Base-by-base conservation (phyloP, 2,329 filamentous ascomycete genomes). In the Exophiala xenobiotica region DNA sequence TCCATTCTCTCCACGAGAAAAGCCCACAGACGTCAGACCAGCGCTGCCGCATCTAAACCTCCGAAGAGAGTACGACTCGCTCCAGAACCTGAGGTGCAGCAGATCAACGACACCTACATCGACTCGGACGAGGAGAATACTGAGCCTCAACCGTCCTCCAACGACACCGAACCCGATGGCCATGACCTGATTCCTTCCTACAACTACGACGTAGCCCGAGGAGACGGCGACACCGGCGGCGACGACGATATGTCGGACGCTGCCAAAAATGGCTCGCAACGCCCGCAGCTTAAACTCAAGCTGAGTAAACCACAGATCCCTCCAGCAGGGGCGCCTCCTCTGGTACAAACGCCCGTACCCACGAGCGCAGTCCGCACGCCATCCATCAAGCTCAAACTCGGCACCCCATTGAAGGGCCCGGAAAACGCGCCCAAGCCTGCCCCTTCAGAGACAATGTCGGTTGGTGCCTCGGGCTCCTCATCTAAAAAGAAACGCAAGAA, bases 281-380 rank as follows among this genome's bases (percentile, higher is more conserved):
- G 62, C 18, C 61, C 61, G 4, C 49, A 57, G 16, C 49, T 66
- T 9, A 66, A 63, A 53, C 54, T 67, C 44, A 65, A 63, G 37
- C 55, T 65, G 23, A 50, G 56, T 19, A 61, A 51, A 14, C 50
- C 53, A 19, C 23, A 46, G 2, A 35, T 40, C 3, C 39, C 59
- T 39, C 54, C 51, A 45, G 50, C 59, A 16, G 42, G 37, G 29
- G 50, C 19, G 29, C 49, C 46, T 23, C 54, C 49, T 12, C 27
- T 49, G 43, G 46, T 47, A 27, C 54, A 57, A 33, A 61, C 57
- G 9, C 59, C 59, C 1, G 44, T 20, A 23, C 46, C 57, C 22
- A 46, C 51, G 26, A 55, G 51, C 22, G 52, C 50, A 6, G 40
- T 46, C 11, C 53, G 57, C 7, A 60, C 59, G 8, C 59, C 59